These are phyloP conservation scores for Zygotorulaspora danielsina DNA, from an alignment of 805 yeast genomes.

Conservation along the genomic window DNA sequence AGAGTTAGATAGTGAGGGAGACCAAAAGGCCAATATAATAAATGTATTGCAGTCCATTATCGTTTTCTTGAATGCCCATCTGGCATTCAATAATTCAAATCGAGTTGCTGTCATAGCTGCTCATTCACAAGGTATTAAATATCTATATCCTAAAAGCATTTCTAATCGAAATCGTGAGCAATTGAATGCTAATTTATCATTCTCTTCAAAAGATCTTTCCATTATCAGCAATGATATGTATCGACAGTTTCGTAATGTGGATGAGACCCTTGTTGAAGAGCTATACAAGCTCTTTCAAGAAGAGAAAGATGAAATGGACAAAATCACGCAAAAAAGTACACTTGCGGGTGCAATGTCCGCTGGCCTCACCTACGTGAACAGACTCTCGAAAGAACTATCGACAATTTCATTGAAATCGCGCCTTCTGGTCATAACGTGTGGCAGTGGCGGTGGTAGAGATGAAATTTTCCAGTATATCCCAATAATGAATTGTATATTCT, in stretches of 20 bases:
- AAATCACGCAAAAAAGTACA: slow-evolving; percentile 42
- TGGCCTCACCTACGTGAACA: slow-evolving; percentile 76
- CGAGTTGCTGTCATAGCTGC: slow-evolving; percentile 77
- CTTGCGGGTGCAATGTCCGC: slow-evolving; percentile 77
- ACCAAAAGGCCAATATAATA: slow-evolving; percentile 43
- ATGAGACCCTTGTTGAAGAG: slow-evolving; percentile 63
- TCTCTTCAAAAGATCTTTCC: slow-evolving; percentile 19
- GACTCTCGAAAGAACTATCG: slow-evolving; percentile 50
- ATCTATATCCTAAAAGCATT: slow-evolving; percentile 56
- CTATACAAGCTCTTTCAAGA: slow-evolving; percentile 45
- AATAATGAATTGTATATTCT: slow-evolving; percentile 91
- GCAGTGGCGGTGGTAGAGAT: slow-evolving; percentile 60
- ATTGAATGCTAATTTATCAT: slow-evolving; percentile 4
- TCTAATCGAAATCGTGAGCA: slow-evolving; percentile 15
- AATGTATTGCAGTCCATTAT: slow-evolving; percentile 61
- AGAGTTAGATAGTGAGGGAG: slow-evolving; percentile 32
- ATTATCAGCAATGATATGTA: slow-evolving; percentile 64
- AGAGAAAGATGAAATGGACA: slow-evolving; percentile 23
- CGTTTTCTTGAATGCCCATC: slow-evolving; percentile 80
- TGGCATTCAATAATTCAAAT: slow-evolving; percentile 79
- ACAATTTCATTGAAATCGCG: slow-evolving; percentile 54
- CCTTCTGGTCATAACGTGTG: slow-evolving; percentile 47
- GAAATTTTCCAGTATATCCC: slow-evolving; percentile 81
- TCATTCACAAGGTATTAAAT: slow-evolving; percentile 62
- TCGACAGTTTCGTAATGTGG: slow-evolving; percentile 75